These are phyloP conservation scores for Vigna radiata DNA, from an alignment of 306 rosid species.

Conservation along the genomic window DNA sequence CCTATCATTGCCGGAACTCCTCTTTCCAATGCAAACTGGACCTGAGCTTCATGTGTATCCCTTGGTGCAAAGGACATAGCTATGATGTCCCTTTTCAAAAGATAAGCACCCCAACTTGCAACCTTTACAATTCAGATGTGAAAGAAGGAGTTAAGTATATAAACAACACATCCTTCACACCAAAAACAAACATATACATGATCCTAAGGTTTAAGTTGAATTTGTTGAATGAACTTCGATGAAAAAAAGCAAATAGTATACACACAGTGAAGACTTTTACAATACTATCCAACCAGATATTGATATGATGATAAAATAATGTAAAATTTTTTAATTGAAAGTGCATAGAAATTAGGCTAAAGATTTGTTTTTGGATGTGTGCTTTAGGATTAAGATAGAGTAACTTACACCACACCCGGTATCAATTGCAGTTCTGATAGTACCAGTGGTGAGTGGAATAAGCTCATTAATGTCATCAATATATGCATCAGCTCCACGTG, in stretches of 20 bases:
- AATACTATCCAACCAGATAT: no score
- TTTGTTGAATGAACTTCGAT: background rate
- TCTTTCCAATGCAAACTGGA: constrained; percentile 92
- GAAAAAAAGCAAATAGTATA: no score
- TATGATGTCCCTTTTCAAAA: constrained; percentile 77
- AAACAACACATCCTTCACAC: constrained; percentile 21
- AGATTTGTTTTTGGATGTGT: background rate
- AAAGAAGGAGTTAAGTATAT: constrained; percentile 25
- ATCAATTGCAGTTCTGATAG: constrained; percentile 89
- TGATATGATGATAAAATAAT: background rate
- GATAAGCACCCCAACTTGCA: constrained; percentile 97
- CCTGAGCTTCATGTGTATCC: constrained; percentile 97
- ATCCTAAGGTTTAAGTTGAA: background rate
- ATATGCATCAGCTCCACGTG: constrained; percentile 92
- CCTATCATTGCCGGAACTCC: constrained; percentile 99
- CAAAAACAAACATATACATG: background rate
- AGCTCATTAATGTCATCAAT: constrained; percentile 85
- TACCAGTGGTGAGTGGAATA: constrained; percentile 77
- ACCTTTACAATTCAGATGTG: constrained; percentile 63
- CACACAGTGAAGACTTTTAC: no score
- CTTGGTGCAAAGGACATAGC: constrained; percentile 98
- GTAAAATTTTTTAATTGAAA: no score
- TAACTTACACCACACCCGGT: constrained; percentile 98
- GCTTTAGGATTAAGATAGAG: background rate
- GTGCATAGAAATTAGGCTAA: background rate